Evolutionary conservation across 306 rosid species (phyloP), one percentile per base, ranked within the genome.

Genomic region (Hippophae tibetana): DNA sequence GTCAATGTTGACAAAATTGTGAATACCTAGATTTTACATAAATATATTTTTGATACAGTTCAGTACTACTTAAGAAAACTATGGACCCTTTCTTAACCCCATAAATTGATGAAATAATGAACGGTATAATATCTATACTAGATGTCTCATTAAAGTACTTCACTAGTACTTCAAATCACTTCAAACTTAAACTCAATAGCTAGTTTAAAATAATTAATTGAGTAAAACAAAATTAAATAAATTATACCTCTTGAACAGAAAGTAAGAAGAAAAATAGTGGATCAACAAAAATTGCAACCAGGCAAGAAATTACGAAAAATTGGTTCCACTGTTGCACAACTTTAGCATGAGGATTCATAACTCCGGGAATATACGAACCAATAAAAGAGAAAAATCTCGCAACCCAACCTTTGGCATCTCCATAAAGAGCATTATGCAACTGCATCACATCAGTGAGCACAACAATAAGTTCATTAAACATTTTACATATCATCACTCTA

Each of bases 261-360:
- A 84, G 79, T 76, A 81, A 42, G 68, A 82, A 82, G 82, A 87
- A 87, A 81, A 84, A 81, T 62, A 90, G 74, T 2, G 97, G 97
- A 67, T 90, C 95, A 47, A 90, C 76, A 65, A 86, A 90, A 65
- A 84, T 74, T 60, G 95, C 82, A 41, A 72, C 38, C 53, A 87
- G 47, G 83, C 95, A 82, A 69, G 77, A 68, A 54, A 82, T 82
- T 76, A 74, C 90, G 57, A 90, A 84, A 67, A 79, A 69, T 57
- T 79, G 68, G 79, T 72, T 87, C 97, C 97, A 90, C 10, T 40
- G 82, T 62, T 84, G 97, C 60, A 87, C 80, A 42, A 77, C 63
- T 76, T 70, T 86, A 53, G 82, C 8, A 68, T 86, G 97, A 71
- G 95, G 97, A 60, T 87, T 87, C 81, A 87, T 84, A 56, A 87